Evolutionary conservation across 2,329 filamentous ascomycete genomes (phyloP), one percentile per base, ranked within the genome.

Genomic region (Phoma sp.): DNA sequence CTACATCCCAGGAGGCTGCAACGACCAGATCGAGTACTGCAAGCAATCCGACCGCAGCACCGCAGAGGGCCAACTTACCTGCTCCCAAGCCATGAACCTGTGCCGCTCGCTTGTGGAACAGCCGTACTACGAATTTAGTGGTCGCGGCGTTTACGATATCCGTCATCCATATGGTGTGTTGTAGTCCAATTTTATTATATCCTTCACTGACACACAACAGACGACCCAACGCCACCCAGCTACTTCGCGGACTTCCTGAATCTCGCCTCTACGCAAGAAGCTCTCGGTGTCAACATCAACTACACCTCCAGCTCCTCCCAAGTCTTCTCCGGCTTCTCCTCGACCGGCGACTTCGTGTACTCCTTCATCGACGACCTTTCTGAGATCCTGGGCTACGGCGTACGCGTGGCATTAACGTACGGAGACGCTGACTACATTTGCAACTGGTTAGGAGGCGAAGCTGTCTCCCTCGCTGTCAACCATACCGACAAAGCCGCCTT

Each of bases 391-490:
- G 81, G 81, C 43, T 77, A 77, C 15, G 83, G 83, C 8, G 77
- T 86, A 47, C 84, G 84, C 57, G 83, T 87, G 3, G 67, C 72
- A 1, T 70, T 86, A 25, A 75, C 85, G 35, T 85, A 86, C 62
- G 84, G 84, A 2, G 85, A 87, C 64, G 77, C 82, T 2, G 84
- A 87, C 65, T 86, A 73, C 55, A 81, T 80, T 65, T 83, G 81
- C 74, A 85, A 85, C 67, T 85, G 88, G 85, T 79, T 88, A 63
- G 91, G 91, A 19, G 91, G 90, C 27, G 83, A 95, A 74, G 88
- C 88, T 4, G 81, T 91, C 32, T 89, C 88, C 2, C 79, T 75
- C 3, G 81, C 82, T 7, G 74, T 91, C 0, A 68, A 73, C 33
- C 88, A 88, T 64, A 74, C 78, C 0, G 69, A 77, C 7, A 74